Evolutionary conservation across 2,329 filamentous ascomycete species (phyloP).

Genomic region (Pseudopithomyces chartarum): DNA sequence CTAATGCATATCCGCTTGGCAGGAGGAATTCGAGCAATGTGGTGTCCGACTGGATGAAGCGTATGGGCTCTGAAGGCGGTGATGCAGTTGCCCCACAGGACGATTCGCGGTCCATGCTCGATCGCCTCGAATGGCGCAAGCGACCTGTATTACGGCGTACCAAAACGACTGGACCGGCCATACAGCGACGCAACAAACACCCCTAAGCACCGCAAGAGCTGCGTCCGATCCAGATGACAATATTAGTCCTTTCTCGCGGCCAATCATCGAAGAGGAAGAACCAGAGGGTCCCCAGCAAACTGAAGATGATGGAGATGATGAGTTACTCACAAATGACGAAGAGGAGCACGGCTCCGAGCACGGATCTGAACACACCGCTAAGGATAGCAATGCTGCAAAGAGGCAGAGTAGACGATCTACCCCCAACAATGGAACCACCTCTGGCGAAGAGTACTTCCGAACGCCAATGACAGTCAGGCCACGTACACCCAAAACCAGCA

Average conservation of each 20-base stretch:
- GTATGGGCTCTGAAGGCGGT: conserved; percentile 58
- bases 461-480: conserved; percentile 45
- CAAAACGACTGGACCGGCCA: conserved; percentile 42
- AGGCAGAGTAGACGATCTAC: conserved; percentile 33
- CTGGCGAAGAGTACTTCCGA: conserved; percentile 50
- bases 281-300: conserved; percentile 62
- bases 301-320: conserved; percentile 87
- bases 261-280: conserved; percentile 54
- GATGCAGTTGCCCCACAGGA: conserved; percentile 63
- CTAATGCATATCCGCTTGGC: conserved; percentile 50
- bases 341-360: conserved; percentile 47
- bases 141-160: conserved; percentile 60
- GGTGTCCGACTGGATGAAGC: conserved; percentile 89
- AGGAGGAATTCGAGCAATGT: conserved; percentile 77
- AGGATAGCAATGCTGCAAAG: conserved; percentile 23
- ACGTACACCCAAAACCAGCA: conserved; percentile 30
- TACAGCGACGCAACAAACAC: conserved; percentile 48
- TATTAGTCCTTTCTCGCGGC: conserved; percentile 35
- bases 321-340: conserved; percentile 76
- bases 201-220: conserved; percentile 59
- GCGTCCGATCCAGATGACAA: conserved; percentile 61
- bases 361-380: conserved; percentile 32
- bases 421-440: conserved; percentile 40
- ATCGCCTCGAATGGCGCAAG: conserved; percentile 60
- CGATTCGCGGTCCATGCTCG: conserved; percentile 63